Evolutionary conservation across 192 early-diverging fungal species (phyloP), one percentile per base, ranked within the genome.

Genomic region (Jimgerdemannia flammicorona): DNA sequence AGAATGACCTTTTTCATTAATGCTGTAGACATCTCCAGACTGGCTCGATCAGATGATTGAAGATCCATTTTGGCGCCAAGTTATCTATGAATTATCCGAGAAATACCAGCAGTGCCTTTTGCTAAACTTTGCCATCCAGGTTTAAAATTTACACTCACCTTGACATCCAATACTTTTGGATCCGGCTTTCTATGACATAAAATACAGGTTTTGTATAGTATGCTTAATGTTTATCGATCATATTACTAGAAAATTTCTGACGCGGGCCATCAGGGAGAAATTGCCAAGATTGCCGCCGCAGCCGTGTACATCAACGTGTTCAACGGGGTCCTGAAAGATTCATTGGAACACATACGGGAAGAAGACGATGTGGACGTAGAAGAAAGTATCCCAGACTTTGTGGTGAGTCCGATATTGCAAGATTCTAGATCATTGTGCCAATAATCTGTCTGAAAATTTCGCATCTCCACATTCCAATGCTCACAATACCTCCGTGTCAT

Each of bases 1-100:
- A 14, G n/a, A 43, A 42, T 3, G 40, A 17, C 64, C 41, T 64
- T 20, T 7, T 9, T 72, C 6, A 17, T 29, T 11, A 71, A 29
- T 29, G 29, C 29, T 29, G 29, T 29, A 86, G 78, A 79, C 81
- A 44, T 80, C 82, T 42, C 90, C 90, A 3, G 78, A 77, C n/a
- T 90, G 89, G 82, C 76, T 93, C 9, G 66, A 72, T 29, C 78
- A 78, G 3, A 86, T 94, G 84, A 86, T 92, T 18, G 73, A 87
- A 29, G 84, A 90, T 75, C 77, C 80, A 20, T 83, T 79, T 41
- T 94, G 90, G 91, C 86, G 92, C 79, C 84, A 81, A 40, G 81
- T 85, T 14, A 88, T 92, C 19, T 94, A 94, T 71, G 86, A 87
- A 19, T 78, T 94, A 3, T 87, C 89, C 63, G 90, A 91, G 44